Conservation (phyloP, 208 protist genomes). For the Leishmania turanica region DNA sequence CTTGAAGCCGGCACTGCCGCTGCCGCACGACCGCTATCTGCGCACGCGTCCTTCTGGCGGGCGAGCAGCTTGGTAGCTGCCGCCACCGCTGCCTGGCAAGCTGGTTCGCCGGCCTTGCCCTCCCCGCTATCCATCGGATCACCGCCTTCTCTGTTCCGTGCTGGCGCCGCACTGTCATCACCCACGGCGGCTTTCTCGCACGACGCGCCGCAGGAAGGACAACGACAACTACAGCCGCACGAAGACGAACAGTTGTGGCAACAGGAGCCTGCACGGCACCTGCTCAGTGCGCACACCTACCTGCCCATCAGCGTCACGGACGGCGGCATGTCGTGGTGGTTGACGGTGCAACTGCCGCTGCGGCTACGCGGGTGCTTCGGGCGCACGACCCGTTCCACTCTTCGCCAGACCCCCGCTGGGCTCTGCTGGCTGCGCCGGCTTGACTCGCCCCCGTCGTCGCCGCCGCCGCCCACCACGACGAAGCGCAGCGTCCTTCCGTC, state of each 20-base stretch:
- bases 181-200: neutral
- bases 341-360: constrained; percentile 30
- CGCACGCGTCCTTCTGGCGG: neutral
- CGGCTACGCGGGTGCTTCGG: constrained; percentile 39
- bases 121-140: neutral
- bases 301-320: constrained; percentile 33
- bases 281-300: constrained; percentile 15
- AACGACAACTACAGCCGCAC: neutral
- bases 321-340: constrained; percentile 44
- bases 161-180: neutral
- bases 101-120: neutral
- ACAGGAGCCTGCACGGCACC: neutral
- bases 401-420: constrained; percentile 20
- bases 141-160: no score
- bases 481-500: constrained; percentile 1
- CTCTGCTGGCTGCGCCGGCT: constrained; percentile 25
- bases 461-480: neutral
- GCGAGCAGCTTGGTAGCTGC: neutral
- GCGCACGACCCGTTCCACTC: constrained; percentile 22
- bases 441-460: neutral
- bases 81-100: neutral
- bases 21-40: neutral
- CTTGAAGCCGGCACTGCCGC: neutral
- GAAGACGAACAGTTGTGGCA: neutral
- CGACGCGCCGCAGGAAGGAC: neutral